Evolutionary conservation across 768 basidiomycete genomes (phyloP), one percentile per base, ranked within the genome.

Genomic region (Cystofilobasidium macerans): DNA sequence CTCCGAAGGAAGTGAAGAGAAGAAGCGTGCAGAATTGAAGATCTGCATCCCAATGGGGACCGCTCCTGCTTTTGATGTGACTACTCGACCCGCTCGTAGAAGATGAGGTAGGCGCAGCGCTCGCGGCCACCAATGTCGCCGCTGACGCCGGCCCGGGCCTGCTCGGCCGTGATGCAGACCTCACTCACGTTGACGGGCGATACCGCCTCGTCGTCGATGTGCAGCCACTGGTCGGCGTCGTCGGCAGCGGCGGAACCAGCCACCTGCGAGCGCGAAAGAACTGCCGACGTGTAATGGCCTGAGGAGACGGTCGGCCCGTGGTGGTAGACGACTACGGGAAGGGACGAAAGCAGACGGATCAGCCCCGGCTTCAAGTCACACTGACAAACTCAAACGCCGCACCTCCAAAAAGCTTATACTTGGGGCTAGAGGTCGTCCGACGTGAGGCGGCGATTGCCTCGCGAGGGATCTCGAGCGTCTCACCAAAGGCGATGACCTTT

Each of bases 231-330:
- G 32, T 67, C 40, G n/a, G 81, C 79, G 1, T 79, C 77, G 62
- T 81, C 80, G 42, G 76, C 32, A 73, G 71, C 63, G 69, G 72
- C 13, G 80, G 77, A 24, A 9, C 67, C 38, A 22, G 68, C 62
- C 36, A 62, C 64, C 58, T 72, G 87, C 70, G 61, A 12, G 35
- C 35, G 48, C 35, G 89, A 86, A 2, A 93, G 78, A 13, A 93
- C 87, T 71, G 91, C 87, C 56, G 94, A 82, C 2, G 93, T 98
- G 78, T 97, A 98, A 76, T 97, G 94, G 0, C 94, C 94, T 3
- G 92, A 91, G 0, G 86, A 85, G 0, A 94, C 90, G 9, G 88
- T 88, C 33, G 81, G 79, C 2, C 94, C 94, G 70, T 99, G 93
- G 75, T 99, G 94, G 75, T 97, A 97, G 16, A 97, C 77, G 12